Evolutionary conservation across 306 rosid genomes (phyloP).

Genomic region (Lathyrus oleraceus): DNA sequence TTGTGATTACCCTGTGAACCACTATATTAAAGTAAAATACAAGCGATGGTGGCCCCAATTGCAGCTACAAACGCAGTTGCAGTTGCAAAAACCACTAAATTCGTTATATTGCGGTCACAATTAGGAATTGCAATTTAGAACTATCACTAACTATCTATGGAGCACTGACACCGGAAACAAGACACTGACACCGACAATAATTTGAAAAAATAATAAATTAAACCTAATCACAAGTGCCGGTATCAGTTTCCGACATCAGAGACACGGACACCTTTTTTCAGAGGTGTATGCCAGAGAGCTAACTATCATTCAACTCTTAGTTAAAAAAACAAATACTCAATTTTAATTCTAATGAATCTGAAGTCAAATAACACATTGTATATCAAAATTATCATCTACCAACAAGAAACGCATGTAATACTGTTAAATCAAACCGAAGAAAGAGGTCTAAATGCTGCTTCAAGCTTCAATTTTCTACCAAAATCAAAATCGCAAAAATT

Average conservation of each 20-base stretch:
- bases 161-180: no score
- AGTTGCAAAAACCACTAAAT: background rate
- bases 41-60: background rate
- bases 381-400: background rate
- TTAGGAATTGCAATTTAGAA: background rate
- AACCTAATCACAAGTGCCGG: no score
- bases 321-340: background rate
- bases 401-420: background rate
- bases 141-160: background rate
- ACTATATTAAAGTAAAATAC: background rate
- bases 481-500: conserved; percentile 14
- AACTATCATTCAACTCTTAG: background rate
- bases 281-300: no score
- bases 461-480: background rate
- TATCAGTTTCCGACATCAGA: no score
- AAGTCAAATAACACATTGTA: conserved; percentile 16
- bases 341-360: background rate
- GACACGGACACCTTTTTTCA: no score
- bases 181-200: background rate
- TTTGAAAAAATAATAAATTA: no score
- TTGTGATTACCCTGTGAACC: background rate
- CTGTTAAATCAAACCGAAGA: conserved; percentile 9
- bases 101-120: background rate
- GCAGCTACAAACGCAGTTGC: background rate
- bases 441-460: background rate